phyloP scores from a whole-genome alignment of 2,329 filamentous ascomycete genomes.

The Ascochyta fabae region DNA sequence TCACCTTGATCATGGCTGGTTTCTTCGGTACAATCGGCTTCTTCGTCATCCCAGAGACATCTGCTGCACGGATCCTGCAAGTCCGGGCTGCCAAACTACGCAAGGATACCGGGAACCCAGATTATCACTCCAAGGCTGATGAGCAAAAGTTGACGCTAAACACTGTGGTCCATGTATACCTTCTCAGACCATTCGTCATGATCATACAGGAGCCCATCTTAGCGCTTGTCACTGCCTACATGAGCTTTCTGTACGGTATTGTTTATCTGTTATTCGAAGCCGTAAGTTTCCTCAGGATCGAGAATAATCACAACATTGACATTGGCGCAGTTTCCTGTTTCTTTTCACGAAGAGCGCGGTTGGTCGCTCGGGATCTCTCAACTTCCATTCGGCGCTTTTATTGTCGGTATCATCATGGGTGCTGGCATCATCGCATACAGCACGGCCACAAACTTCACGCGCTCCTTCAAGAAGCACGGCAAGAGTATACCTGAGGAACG shows the following conservation, averaged over 20 bases:
- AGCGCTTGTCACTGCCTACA: constrained; percentile 66
- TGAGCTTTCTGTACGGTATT: constrained; percentile 72
- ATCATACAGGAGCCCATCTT: constrained; percentile 54
- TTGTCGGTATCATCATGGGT: constrained; percentile 66
- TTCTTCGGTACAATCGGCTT: constrained; percentile 33
- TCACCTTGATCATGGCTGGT: constrained; percentile 45
- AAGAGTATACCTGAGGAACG: constrained; percentile 65
- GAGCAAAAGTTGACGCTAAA: constrained; percentile 66
- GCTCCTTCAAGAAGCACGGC: constrained; percentile 45
- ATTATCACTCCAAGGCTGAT: constrained; percentile 52
- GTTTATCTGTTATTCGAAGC: constrained; percentile 59
- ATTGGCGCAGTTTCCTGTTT: constrained; percentile 62
- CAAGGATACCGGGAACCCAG: constrained; percentile 44
- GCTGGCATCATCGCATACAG: constrained; percentile 41
- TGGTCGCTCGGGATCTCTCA: constrained; percentile 66
- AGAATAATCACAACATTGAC: constrained; percentile 3
- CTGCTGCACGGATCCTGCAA: constrained; percentile 39
- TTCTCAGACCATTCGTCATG: constrained; percentile 71
- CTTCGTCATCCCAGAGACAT: constrained; percentile 41
- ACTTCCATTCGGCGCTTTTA: constrained; percentile 69
- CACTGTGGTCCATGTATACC: constrained; percentile 69
- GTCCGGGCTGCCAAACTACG: constrained; percentile 38
- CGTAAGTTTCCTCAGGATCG: constrained; percentile 21
- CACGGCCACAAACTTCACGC: constrained; percentile 44
- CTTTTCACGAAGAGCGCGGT: constrained; percentile 68